Evolutionary conservation across 768 basidiomycete species (phyloP), one percentile per base, ranked within the genome.

Genomic region (Asterophora lycoperdoides): DNA sequence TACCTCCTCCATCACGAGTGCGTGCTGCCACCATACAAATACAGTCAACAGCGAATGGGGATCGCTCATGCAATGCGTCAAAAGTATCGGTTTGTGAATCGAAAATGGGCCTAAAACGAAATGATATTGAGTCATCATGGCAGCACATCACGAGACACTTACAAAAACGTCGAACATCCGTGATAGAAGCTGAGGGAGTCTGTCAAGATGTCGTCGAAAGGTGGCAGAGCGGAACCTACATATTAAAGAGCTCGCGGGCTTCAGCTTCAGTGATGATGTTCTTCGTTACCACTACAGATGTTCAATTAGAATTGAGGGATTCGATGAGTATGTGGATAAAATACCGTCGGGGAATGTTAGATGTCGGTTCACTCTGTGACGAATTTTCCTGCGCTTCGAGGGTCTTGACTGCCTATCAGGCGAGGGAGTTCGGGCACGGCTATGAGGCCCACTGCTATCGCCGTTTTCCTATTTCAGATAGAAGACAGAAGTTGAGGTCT

Each of bases 1-100:
- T 56, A 89, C 89, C 87, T 60, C 93, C 93, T 23, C 90, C 93
- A 63, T 95, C 93, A 48, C 89, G 81, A 29, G 93, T 89, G 49
- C 86, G 81, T 10, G 92, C 86, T 3, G 90, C 93, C 32, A 94
- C 90, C 85, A 93, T 90, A 62, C 93, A 93, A 29, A 97, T 94
- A 17, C 85, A 83, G 56, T 94, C 84, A 18, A 97, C 85, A 35
- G 91, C 91, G 68, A 95, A 96, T 0, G 93, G 94, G 44, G 93
- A 95, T 40, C 93, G 83, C 49, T 86, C 80, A 60, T 89, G 90
- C 48, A 97, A 71, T 36, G 81, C 79, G 38, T 93, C 89, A 66
- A 81, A 96, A 0, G 89, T 93, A 64, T 97, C 93, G n/a, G 78
- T 70, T 36, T 69, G 76, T 4, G 75, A 77, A 65, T 96, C 92